These are phyloP conservation scores for Asterionellopsis glacialis DNA, from an alignment of 108 stramenopile species.

Conservation along the genomic window DNA sequence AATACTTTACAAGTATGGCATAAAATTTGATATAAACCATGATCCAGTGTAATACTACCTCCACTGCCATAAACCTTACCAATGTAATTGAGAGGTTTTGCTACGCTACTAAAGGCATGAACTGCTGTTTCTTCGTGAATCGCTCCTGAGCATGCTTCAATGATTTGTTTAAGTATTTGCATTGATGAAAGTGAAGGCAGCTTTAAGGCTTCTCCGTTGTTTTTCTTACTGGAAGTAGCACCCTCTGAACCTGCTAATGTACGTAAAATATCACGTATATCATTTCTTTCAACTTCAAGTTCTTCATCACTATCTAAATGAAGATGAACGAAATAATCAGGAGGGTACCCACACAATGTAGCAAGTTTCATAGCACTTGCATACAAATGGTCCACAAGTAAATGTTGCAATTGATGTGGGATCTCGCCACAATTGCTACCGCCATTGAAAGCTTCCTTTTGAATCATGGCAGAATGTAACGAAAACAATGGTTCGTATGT, in stretches of 20 bases:
- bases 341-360: constrained; percentile 57
- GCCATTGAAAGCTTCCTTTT: background rate
- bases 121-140: constrained; percentile 51
- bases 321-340: constrained; percentile 56
- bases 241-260: constrained; percentile 32
- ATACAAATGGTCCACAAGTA: constrained; percentile 31
- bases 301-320: constrained; percentile 64
- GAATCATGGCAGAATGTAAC: constrained; percentile 39
- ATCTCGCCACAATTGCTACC: background rate
- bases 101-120: constrained; percentile 68
- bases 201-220: too few relatives aligned
- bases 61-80: background rate
- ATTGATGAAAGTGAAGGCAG: too few relatives aligned
- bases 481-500: constrained; percentile 63
- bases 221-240: background rate
- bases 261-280: constrained; percentile 71
- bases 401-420: constrained; percentile 9
- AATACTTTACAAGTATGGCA: background rate
- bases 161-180: constrained; percentile 6
- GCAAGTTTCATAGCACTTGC: constrained; percentile 55
- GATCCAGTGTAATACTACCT: background rate
- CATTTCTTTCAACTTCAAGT: constrained; percentile 79
- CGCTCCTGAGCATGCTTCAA: constrained; percentile 10
- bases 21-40: too few relatives aligned
- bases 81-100: constrained; percentile 47